Percentiles rank a stretch among this genome's conserved stretches.
These are phyloP conservation scores for Septoria petroselini DNA, from an alignment of 2,329 filamentous ascomycete species.

Conservation along the genomic window DNA sequence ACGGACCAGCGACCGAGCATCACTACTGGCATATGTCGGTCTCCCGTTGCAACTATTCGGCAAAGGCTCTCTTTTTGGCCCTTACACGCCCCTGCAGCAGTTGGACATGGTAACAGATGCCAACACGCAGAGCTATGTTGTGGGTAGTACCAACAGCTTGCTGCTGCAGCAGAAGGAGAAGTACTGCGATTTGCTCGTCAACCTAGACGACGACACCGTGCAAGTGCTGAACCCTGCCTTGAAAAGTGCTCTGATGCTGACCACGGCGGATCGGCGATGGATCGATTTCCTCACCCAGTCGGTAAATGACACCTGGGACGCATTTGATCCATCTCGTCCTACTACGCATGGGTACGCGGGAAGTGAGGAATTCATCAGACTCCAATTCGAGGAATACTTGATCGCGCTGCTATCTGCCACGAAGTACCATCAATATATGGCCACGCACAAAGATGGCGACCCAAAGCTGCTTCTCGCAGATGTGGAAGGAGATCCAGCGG, in stretches of 20 bases:
- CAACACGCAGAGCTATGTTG: constrained; percentile 94
- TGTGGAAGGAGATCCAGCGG: constrained; percentile 74
- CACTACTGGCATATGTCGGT: constrained; percentile 89
- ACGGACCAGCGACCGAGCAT: constrained; percentile 85
- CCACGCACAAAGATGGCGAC: constrained; percentile 46
- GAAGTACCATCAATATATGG: constrained; percentile 69
- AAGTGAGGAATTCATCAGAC: constrained; percentile 93
- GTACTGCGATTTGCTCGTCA: constrained; percentile 94
- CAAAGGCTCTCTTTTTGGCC: constrained; percentile 91
- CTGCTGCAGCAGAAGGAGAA: constrained; percentile 90
- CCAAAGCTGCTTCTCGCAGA: constrained; percentile 60
- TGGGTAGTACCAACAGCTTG: constrained; percentile 93
- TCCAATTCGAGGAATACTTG: constrained; percentile 96
- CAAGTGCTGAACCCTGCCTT: constrained; percentile 79
- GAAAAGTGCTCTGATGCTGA: constrained; percentile 70
- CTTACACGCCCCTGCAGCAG: constrained; percentile 94
- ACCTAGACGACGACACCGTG: constrained; percentile 84
- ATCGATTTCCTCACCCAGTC: constrained; percentile 93
- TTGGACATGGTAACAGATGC: constrained; percentile 90
- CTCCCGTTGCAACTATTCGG: constrained; percentile 92
- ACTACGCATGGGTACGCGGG: constrained; percentile 93
- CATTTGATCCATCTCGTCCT: constrained; percentile 80
- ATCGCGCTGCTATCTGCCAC: constrained; percentile 81
- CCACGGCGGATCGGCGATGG: constrained; percentile 86
- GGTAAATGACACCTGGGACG: constrained; percentile 95